Evolutionary conservation across 225 moss, liverwort and hornwort genomes (phyloP), one percentile per base, ranked within the genome.

Genomic region (Physcomitrium patens): DNA sequence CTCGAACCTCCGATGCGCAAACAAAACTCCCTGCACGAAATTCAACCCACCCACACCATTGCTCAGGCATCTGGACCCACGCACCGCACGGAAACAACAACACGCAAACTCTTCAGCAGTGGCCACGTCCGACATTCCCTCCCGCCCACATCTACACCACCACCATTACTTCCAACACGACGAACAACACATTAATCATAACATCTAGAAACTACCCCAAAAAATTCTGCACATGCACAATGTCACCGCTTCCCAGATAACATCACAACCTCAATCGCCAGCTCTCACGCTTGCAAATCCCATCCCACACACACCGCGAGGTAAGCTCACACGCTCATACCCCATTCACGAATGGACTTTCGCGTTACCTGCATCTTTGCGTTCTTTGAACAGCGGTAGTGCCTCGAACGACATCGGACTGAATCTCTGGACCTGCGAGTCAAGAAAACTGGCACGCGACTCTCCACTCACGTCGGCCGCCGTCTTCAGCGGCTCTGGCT

Each of bases 331-430:
- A 3, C 12, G 62, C 59, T 65, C 61, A 19, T 83, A 44, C 59
- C 83, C 77, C 20, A 11, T 24, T 64, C 64, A 47, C n/a, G 28
- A 31, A 50, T 62, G 50, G 27, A 50, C 54, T 31, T 60, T 68
- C 31, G 59, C 46, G 41, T 17, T 71, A 84, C 87, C 87, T 75
- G 84, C 56, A 31, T 78, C 87, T 45, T 78, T 78, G 69, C 82
- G 84, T 60, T 85, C 87, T 65, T 80, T 79, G 79, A 86, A 87
- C 10, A 82, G 78, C 7, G 88, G 67, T 19, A 82, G 88, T 2
- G 76, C 72, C 28, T 88, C 84, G 63, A 90, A 86, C 5, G 90
- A 84, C 9, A 93, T 82, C 8, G 93, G 67, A 15, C 78, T 76
- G 1, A 82, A 56, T 69, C 85, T 89, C 58, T 85, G 84, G 60